These are phyloP conservation scores for Coemansia sp. DNA, from an alignment of 192 early-diverging fungal genomes.

Conservation along the genomic window DNA sequence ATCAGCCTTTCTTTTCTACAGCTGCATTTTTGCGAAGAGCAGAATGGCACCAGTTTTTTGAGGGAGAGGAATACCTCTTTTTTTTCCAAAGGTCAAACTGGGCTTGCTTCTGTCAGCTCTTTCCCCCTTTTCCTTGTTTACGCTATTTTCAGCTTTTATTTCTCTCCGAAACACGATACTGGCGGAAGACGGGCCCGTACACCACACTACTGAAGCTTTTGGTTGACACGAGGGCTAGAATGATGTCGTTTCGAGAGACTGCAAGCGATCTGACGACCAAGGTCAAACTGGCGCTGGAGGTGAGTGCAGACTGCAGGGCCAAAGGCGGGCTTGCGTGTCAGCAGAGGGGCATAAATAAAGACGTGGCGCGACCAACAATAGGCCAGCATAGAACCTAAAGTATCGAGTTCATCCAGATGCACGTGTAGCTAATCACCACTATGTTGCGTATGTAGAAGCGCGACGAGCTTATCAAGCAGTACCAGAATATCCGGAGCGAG, in stretches of 20 bases:
- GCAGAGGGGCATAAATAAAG: conserved; percentile 4
- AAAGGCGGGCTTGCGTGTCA: neutral
- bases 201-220: neutral
- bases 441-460: conserved; percentile 30
- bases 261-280: conserved; percentile 43
- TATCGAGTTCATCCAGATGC: neutral
- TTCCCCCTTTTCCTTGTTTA: conserved; percentile 1
- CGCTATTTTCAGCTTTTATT: neutral
- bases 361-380: conserved; percentile 3
- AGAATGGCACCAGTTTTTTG: neutral
- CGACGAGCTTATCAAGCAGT: conserved; percentile 36
- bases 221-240: neutral
- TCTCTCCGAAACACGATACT: neutral
- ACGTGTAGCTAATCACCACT: neutral
- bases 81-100: neutral
- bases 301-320: conserved; percentile 6
- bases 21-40: neutral
- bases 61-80: neutral
- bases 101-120: neutral
- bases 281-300: conserved; percentile 49
- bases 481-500: conserved; percentile 21
- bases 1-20: neutral
- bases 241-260: conserved; percentile 45
- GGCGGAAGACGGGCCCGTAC: neutral
- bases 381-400: neutral